Conservation (phyloP, 2,329 filamentous ascomycete genomes). For the Clathrospora elynae region DNA sequence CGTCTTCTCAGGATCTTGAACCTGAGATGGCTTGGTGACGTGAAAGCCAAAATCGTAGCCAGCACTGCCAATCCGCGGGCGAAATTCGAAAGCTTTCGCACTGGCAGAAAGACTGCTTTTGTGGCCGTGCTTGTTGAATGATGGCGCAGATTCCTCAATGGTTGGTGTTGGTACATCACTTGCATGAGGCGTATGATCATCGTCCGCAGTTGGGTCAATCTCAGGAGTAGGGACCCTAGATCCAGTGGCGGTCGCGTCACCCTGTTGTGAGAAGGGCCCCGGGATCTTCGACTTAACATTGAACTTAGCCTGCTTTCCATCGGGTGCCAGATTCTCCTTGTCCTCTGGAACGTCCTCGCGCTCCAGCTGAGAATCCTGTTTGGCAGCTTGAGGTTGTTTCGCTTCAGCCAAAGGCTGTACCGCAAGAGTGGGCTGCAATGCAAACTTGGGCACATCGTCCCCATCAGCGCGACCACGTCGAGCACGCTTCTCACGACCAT, state of each 20-base stretch:
- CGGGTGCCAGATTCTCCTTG: slow-evolving; percentile 47
- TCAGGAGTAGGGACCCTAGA: slow-evolving; percentile 14
- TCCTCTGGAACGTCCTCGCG: slow-evolving; percentile 36
- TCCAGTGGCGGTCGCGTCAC: slow-evolving; percentile 13
- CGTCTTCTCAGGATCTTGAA: slow-evolving; percentile 30
- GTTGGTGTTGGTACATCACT: slow-evolving; percentile 39
- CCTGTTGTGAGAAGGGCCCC: slow-evolving; percentile 25
- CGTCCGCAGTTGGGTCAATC: slow-evolving; percentile 19
- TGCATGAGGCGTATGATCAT: slow-evolving; percentile 34
- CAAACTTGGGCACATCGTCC: slow-evolving; percentile 77
- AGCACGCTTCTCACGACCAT: slow-evolving; percentile 76
- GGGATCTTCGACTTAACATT: slow-evolving; percentile 35
- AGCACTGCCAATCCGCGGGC: slow-evolving; percentile 34
- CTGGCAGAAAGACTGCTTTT: slow-evolving; percentile 69
- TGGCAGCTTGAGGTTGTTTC: slow-evolving; percentile 30
- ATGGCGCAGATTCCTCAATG: slow-evolving; percentile 34
- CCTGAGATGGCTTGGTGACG: slow-evolving; percentile 46
- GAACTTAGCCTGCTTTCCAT: slow-evolving; percentile 24
- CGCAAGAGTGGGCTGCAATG: slow-evolving; percentile 53
- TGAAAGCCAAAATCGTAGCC: slow-evolving; percentile 48
- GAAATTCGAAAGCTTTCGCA: slow-evolving; percentile 69
- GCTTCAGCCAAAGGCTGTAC: slow-evolving; percentile 42
- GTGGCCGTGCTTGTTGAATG: slow-evolving; percentile 33
- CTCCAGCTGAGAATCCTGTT: slow-evolving; percentile 27
- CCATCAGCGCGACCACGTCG: slow-evolving; percentile 68